These are phyloP conservation scores for Physcomitrellopsis africana DNA, from an alignment of 225 moss, liverwort and hornwort genomes.

Conservation along the genomic window DNA sequence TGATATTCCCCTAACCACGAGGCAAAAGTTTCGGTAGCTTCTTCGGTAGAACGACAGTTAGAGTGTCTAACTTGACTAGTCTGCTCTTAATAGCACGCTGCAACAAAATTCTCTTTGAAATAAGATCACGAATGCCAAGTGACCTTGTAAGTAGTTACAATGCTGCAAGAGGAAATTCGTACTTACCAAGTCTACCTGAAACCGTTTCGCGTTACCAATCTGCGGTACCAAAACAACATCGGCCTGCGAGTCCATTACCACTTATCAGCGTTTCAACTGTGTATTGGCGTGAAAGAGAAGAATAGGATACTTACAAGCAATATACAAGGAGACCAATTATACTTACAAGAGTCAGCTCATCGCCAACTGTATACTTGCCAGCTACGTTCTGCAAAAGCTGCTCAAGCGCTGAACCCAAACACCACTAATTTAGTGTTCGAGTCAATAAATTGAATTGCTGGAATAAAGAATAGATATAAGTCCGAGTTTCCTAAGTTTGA, in stretches of 20 bases:
- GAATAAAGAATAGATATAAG: neutral
- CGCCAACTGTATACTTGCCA: constrained; percentile 78
- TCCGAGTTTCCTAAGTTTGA: neutral
- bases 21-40: neutral
- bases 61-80: neutral
- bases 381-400: constrained; percentile 51
- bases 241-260: constrained; percentile 54
- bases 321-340: constrained; percentile 22
- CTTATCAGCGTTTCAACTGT: constrained; percentile 21
- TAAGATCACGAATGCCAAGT: too few species aligned
- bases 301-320: neutral
- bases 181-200: constrained; percentile 66
- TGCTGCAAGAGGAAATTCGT: neutral
- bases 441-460: neutral
- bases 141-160: neutral
- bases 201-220: constrained; percentile 56
- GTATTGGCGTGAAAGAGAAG: neutral
- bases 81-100: constrained; percentile 11
- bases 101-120: neutral
- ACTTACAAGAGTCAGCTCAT: constrained; percentile 79
- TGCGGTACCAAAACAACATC: constrained; percentile 73
- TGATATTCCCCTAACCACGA: neutral
- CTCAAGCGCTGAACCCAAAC: constrained; percentile 62
- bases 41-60: neutral
- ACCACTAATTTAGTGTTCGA: constrained; percentile 17